phyloP scores from a whole-genome alignment of 805 yeast genomes.

The Kodamaea lidongshanica region DNA sequence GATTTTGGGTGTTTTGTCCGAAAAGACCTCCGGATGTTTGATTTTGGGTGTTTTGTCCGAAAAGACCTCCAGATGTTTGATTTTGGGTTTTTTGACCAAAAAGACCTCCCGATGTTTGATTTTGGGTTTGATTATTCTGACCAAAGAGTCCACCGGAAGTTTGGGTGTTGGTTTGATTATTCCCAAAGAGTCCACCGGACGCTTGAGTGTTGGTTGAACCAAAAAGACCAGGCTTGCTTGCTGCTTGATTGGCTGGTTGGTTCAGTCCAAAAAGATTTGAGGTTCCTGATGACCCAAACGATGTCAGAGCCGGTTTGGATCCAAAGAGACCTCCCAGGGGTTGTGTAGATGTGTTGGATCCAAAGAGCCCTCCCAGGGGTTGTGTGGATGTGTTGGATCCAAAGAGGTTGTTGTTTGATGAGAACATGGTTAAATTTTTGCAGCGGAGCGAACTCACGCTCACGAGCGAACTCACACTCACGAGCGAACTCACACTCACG shows the following conservation, averaged over 20 bases:
- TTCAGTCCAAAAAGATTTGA: constrained; percentile 6
- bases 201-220: constrained; percentile 9
- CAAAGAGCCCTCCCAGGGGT: constrained; percentile 18
- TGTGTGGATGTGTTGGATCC: constrained; percentile 12
- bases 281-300: constrained; percentile 3
- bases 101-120: constrained; percentile 20
- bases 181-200: constrained; percentile 12
- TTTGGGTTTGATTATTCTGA: constrained; percentile 6
- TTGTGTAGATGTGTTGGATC: constrained; percentile 10
- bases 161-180: constrained; percentile 11
- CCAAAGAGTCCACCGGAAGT: constrained; percentile 9
- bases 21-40: constrained; percentile 2
- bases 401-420: constrained; percentile 21
- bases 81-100: constrained; percentile 19
- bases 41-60: too few species aligned
- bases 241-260: constrained; percentile 6
- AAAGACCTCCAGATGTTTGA: constrained; percentile 10
- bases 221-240: constrained; percentile 10
- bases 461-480: too few species aligned
- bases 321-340: constrained; percentile 3
- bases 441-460: too few species aligned
- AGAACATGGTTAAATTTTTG: too few species aligned
- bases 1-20: constrained; percentile 1
- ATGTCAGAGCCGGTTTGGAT: constrained; percentile 6
- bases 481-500: too few species aligned